These are phyloP conservation scores for Isatis tinctoria DNA, from an alignment of 345 rosid species.

Conservation along the genomic window DNA sequence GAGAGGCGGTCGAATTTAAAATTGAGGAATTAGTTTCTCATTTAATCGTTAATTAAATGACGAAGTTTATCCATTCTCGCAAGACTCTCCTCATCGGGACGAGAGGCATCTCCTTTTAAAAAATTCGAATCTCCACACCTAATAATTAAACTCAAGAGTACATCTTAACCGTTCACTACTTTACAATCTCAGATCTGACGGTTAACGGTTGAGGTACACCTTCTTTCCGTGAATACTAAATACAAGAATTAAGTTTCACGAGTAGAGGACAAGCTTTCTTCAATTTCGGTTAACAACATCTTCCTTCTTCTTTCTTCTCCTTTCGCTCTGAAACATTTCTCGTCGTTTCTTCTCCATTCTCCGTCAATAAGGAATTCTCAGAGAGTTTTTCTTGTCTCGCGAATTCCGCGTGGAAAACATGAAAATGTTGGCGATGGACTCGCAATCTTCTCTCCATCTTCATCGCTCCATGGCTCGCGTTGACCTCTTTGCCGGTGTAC, in stretches of 20 bases:
- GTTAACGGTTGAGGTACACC: not conserved
- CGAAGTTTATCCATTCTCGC: slow-evolving; percentile 22
- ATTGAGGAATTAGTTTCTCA: not conserved
- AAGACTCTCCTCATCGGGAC: not conserved
- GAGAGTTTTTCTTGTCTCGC: not conserved
- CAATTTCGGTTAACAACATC: slow-evolving; percentile 13
- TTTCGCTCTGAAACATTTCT: slow-evolving; percentile 16
- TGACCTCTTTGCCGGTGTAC: slow-evolving; percentile 43
- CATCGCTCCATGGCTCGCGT: slow-evolving; percentile 42
- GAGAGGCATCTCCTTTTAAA: not conserved
- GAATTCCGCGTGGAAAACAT: slow-evolving; percentile 32
- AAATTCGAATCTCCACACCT: slow-evolving; percentile 24
- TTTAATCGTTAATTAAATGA: not conserved
- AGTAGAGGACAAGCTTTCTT: not conserved
- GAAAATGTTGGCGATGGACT: slow-evolving; percentile 57
- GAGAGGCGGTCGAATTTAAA: not conserved
- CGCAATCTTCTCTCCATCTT: slow-evolving; percentile 36
- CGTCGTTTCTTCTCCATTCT: slow-evolving; percentile 22
- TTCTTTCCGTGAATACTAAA: slow-evolving; percentile 5
- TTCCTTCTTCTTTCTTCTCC: not conserved
- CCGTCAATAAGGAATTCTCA: not conserved
- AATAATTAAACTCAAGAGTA: not conserved
- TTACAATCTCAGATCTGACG: slow-evolving; percentile 7
- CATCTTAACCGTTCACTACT: slow-evolving; percentile 3
- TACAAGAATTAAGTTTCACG: not conserved